Conservation (phyloP, 257 asterid species). For the Primulina tabacum region DNA sequence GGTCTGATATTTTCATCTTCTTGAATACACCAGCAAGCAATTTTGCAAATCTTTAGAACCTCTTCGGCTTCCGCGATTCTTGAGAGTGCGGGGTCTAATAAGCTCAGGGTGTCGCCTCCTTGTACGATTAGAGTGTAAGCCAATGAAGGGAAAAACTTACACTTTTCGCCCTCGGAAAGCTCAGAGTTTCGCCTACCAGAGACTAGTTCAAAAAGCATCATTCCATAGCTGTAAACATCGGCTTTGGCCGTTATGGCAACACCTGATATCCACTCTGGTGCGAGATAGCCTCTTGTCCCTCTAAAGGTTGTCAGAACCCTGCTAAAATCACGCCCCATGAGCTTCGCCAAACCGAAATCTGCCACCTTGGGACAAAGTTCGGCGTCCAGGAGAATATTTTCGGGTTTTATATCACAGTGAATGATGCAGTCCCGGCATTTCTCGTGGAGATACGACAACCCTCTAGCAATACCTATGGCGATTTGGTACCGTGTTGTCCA, state of each 20-base stretch:
- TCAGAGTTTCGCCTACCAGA: slow-evolving; percentile 44
- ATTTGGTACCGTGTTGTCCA: slow-evolving; percentile 46
- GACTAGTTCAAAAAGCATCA: slow-evolving; percentile 50
- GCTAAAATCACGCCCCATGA: slow-evolving; percentile 48
- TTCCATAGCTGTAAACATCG: slow-evolving; percentile 48
- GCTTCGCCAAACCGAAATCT: slow-evolving; percentile 50
- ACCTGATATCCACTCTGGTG: slow-evolving; percentile 48
- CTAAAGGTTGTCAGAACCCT: slow-evolving; percentile 47
- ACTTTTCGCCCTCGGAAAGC: slow-evolving; percentile 30
- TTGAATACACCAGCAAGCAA: slow-evolving; percentile 51
- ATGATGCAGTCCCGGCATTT: slow-evolving; percentile 52
- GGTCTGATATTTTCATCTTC: slow-evolving; percentile 46
- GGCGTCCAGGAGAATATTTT: slow-evolving; percentile 40
- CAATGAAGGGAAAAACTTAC: slow-evolving; percentile 33
- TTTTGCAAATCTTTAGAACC: slow-evolving; percentile 37
- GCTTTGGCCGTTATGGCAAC: slow-evolving; percentile 49
- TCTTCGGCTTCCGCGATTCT: slow-evolving; percentile 32
- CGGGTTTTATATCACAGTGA: slow-evolving; percentile 53
- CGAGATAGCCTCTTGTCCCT: slow-evolving; percentile 45
- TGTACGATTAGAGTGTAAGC: slow-evolving; percentile 25
- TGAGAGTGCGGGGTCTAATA: slow-evolving; percentile 35
- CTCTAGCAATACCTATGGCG: slow-evolving; percentile 45
- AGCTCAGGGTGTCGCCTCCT: slow-evolving; percentile 35
- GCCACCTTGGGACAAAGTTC: slow-evolving; percentile 40
- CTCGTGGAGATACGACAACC: slow-evolving; percentile 48